A percentile compares a stretch with the other conserved stretches of the same genome.
These are phyloP conservation scores for Taphrina deformans DNA, from an alignment of 1,139 yeast genomes.

Conservation along the genomic window DNA sequence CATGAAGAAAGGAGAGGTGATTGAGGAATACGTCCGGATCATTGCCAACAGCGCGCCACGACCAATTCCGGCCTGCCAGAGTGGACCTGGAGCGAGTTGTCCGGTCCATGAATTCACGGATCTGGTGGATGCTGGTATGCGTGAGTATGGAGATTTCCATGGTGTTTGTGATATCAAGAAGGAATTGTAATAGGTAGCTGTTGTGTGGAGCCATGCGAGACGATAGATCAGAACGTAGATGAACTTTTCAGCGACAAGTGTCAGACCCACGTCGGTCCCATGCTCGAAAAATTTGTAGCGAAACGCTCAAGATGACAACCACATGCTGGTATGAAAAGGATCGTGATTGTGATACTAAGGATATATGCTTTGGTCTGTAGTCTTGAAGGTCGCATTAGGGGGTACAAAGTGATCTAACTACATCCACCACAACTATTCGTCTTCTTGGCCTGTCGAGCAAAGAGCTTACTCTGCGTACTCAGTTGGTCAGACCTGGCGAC, in stretches of 20 bases:
- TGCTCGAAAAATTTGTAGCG: no score
- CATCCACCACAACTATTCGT: conserved; percentile 85
- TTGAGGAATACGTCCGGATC: conserved; percentile 23
- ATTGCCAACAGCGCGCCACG: conserved; percentile 32
- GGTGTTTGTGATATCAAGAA: conserved; percentile 19
- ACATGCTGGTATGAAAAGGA: not conserved
- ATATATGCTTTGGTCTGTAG: not conserved
- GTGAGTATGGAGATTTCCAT: conserved; percentile 22
- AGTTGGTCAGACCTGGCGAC: conserved; percentile 95
- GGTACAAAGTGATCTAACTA: not conserved
- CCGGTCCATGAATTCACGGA: conserved; percentile 24
- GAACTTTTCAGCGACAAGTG: no score
- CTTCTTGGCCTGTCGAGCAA: conserved; percentile 81
- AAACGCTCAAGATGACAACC: no score
- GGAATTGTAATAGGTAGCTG: conserved; percentile 4
- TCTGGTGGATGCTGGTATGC: conserved; percentile 24
- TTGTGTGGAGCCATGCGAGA: no score
- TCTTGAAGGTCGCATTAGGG: not conserved
- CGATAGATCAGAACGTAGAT: not conserved
- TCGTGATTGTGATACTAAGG: not conserved
- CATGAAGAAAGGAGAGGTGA: not conserved
- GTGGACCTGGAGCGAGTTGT: conserved; percentile 32
- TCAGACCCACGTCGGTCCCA: no score
- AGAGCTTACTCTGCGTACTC: conserved; percentile 84
- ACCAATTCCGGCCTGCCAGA: conserved; percentile 24